Evolutionary conservation across 2,329 filamentous ascomycete species (phyloP).

Genomic region (Epichloe baconii): DNA sequence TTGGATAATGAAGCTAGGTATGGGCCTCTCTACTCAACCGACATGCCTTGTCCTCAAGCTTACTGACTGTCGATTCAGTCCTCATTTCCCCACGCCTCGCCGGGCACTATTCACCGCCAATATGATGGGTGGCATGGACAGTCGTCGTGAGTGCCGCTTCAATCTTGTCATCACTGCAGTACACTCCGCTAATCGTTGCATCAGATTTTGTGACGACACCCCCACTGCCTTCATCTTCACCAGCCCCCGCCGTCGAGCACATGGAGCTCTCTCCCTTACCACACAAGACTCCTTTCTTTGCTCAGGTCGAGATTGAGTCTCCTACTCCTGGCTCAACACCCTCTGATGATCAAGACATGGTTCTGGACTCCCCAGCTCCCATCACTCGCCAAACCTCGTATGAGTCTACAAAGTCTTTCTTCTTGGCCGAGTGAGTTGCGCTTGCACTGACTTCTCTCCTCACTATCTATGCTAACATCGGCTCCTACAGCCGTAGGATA

Average conservation of each 20-base stretch:
- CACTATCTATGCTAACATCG: slow-evolving; percentile 9
- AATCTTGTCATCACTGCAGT: background rate
- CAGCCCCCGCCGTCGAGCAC: slow-evolving; percentile 54
- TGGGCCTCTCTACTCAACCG: slow-evolving; percentile 14
- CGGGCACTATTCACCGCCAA: slow-evolving; percentile 28
- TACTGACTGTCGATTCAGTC: slow-evolving; percentile 15
- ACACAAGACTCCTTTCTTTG: slow-evolving; percentile 63
- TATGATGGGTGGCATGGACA: slow-evolving; percentile 23
- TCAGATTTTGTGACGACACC: slow-evolving; percentile 70
- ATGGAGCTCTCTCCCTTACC: slow-evolving; percentile 94
- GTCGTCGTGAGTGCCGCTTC: slow-evolving; percentile 15
- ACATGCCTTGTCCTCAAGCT: background rate
- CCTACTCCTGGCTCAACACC: slow-evolving; percentile 50
- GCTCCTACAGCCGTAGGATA: slow-evolving; percentile 45
- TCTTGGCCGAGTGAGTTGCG: slow-evolving; percentile 38
- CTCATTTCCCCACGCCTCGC: slow-evolving; percentile 28
- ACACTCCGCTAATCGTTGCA: background rate
- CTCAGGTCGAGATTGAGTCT: slow-evolving; percentile 55
- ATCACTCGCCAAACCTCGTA: slow-evolving; percentile 32
- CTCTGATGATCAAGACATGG: slow-evolving; percentile 29
- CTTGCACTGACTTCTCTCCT: slow-evolving; percentile 8
- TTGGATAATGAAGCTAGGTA: slow-evolving; percentile 79
- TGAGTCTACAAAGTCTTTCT: slow-evolving; percentile 35
- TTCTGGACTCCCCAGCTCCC: slow-evolving; percentile 43
- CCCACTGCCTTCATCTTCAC: slow-evolving; percentile 71